phyloP scores from a whole-genome alignment of 371 early-diverging fungal species.

The Mucor plumbeus region DNA sequence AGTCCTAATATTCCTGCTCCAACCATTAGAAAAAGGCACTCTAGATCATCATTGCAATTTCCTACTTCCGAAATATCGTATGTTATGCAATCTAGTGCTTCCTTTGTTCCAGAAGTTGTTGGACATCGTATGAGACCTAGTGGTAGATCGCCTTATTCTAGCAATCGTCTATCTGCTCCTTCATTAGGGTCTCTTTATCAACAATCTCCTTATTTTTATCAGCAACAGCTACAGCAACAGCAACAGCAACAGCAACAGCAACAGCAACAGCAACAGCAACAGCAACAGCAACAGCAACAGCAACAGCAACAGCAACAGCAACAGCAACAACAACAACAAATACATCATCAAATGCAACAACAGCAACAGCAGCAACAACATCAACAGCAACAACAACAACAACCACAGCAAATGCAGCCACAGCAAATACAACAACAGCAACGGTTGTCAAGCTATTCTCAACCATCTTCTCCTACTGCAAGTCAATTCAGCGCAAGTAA shows the following conservation, averaged over 20 bases:
- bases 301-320: constrained; percentile 17
- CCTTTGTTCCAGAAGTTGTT: constrained; percentile 12
- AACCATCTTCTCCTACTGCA: constrained; percentile 27
- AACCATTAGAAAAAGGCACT: constrained; percentile 17
- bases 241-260: constrained; percentile 13
- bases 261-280: constrained; percentile 14
- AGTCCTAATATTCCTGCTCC: constrained; percentile 25
- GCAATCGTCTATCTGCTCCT: constrained; percentile 42
- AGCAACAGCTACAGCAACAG: constrained; percentile 23
- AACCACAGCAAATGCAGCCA: not conserved
- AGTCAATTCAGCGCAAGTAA: constrained; percentile 1
- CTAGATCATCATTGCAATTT: constrained; percentile 26
- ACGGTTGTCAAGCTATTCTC: constrained; percentile 13
- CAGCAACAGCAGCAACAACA: constrained; percentile 19
- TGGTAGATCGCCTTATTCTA: constrained; percentile 24
- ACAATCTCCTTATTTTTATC: constrained; percentile 27
- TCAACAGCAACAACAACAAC: constrained; percentile 2
- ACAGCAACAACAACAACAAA: constrained; percentile 11
- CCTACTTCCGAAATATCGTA: constrained; percentile 12
- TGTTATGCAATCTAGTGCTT: constrained; percentile 15
- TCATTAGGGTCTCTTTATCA: constrained; percentile 28
- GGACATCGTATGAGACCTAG: constrained; percentile 18
- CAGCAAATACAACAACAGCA: not conserved
- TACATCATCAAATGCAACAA: not conserved
- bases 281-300: constrained; percentile 14